Evolutionary conservation across 2,329 filamentous ascomycete genomes (phyloP).

Genomic region (Westerdykella sp.): DNA sequence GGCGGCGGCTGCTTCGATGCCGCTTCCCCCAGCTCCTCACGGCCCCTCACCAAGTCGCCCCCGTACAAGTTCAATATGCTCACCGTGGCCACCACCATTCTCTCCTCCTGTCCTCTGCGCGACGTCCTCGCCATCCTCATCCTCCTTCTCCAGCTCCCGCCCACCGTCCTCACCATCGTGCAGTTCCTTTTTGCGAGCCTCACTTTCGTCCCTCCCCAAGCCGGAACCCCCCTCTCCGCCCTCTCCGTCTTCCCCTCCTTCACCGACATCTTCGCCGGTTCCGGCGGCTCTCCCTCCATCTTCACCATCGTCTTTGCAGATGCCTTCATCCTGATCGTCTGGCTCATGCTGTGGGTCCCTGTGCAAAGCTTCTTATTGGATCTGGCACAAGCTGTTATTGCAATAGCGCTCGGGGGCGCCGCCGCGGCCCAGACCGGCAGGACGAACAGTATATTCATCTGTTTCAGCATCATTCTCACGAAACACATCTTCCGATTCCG

Average conservation of each 20-base stretch:
- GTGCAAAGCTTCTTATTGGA: slow-evolving; percentile 85
- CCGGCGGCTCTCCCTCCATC: slow-evolving; percentile 77
- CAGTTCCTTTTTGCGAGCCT: slow-evolving; percentile 89
- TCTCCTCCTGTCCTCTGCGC: slow-evolving; percentile 82
- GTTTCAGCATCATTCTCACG: slow-evolving; percentile 59
- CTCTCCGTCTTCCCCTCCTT: slow-evolving; percentile 71
- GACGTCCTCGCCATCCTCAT: slow-evolving; percentile 97
- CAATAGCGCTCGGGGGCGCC: slow-evolving; percentile 80
- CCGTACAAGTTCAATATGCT: slow-evolving; percentile 62
- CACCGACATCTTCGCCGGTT: slow-evolving; percentile 85
- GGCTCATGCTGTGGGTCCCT: slow-evolving; percentile 81
- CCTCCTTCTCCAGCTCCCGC: slow-evolving; percentile 86
- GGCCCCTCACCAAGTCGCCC: slow-evolving; percentile 57
- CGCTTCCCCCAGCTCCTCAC: slow-evolving; percentile 37
- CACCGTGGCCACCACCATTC: slow-evolving; percentile 75
- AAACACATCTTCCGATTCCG: slow-evolving; percentile 51
- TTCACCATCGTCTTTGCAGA: slow-evolving; percentile 81
- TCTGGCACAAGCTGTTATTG: slow-evolving; percentile 87
- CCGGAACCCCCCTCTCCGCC: slow-evolving; percentile 67
- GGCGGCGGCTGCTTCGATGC: slow-evolving; percentile 30
- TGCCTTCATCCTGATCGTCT: slow-evolving; percentile 72
- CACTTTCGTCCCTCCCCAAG: slow-evolving; percentile 77
- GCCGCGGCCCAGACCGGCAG: slow-evolving; percentile 62
- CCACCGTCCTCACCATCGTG: slow-evolving; percentile 78
- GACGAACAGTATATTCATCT: slow-evolving; percentile 65